Evolutionary conservation across 768 basidiomycete species (phyloP), one percentile per base, ranked within the genome.

Genomic region (Amanita muscaria): DNA sequence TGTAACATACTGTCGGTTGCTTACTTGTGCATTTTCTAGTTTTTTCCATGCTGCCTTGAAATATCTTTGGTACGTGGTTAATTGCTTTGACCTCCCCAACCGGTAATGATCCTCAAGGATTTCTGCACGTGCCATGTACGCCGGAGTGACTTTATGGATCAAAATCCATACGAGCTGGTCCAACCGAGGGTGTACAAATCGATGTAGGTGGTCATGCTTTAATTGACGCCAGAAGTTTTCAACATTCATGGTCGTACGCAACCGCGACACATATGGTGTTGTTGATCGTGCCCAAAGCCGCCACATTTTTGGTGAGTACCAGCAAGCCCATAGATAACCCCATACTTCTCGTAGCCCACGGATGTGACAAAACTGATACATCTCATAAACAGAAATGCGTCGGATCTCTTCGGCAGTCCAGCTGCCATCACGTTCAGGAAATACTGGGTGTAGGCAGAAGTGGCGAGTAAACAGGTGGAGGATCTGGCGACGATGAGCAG

Each of bases 261-360:
- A 46, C 1, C 54, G 44, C 3, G 59, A 56, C 1, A 64, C 19
- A 19, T 49, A 49, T 0, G 49, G 47, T 9, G 58, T 49, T 6
- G 53, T 49, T 8, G 61, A 62, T 2, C 56, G 47, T 5, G 64
- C 62, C 64, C 63, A 65, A 2, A 65, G 55, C 14, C 39, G 45
- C 63, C 64, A 67, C 51, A 48, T 55, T 12, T 50, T 50, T 2
- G 57, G 59, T 21, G 49, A 25, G 44, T 67, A 64, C 65, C 65
- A 67, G 14, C 42, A 55, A 8, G 53, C 50, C 65, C 65, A 65
- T 52, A 67, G 45, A 37, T 66, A 66, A 2, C 51, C 64, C 62
- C 64, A 65, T 3, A 63, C 61, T 41, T 66, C 59, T 1, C 53
- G 35, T 8, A 67, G 56, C 2, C 56, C 58, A 5, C 57, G 49